Evolutionary conservation across 2,329 filamentous ascomycete species (phyloP).

Genomic region (Verticillium zaregamsianum): DNA sequence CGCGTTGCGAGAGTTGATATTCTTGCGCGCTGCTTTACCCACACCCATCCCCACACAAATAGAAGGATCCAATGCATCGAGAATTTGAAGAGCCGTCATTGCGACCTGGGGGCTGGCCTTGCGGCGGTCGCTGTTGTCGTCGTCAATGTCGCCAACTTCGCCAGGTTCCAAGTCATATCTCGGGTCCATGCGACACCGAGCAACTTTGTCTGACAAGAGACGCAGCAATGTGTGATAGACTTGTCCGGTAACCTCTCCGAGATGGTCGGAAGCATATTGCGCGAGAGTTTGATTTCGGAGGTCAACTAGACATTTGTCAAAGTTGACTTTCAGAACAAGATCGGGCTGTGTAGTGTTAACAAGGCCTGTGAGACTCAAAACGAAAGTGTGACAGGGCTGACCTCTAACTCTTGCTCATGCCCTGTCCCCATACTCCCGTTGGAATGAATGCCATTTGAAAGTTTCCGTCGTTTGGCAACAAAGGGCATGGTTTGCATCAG

Average conservation of each 20-base stretch:
- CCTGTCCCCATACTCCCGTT: slow-evolving; percentile 25
- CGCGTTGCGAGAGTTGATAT: slow-evolving; percentile 40
- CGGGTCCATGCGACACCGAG: slow-evolving; percentile 61
- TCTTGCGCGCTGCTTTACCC: slow-evolving; percentile 46
- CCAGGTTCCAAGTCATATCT: slow-evolving; percentile 33
- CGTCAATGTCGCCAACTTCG: slow-evolving; percentile 25
- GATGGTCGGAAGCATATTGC: slow-evolving; percentile 63
- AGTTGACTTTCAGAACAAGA: slow-evolving; percentile 74
- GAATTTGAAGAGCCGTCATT: slow-evolving; percentile 54
- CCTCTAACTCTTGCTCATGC: slow-evolving; percentile 47
- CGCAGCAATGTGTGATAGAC: slow-evolving; percentile 74
- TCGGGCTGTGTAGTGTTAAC: slow-evolving; percentile 49
- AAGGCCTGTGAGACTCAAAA: neutral
- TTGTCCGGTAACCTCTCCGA: slow-evolving; percentile 70
- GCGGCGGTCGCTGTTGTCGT: slow-evolving; percentile 22
- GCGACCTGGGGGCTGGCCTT: slow-evolving; percentile 22
- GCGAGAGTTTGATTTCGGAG: slow-evolving; percentile 76
- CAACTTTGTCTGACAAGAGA: slow-evolving; percentile 63
- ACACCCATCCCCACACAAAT: slow-evolving; percentile 54
- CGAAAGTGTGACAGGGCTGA: slow-evolving; percentile 28
- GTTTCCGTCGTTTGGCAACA: slow-evolving; percentile 48
- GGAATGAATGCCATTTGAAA: slow-evolving; percentile 41
- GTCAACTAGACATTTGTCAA: slow-evolving; percentile 77
- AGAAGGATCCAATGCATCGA: slow-evolving; percentile 45
- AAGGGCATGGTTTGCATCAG: slow-evolving; percentile 37